Evolutionary conservation across 352 stramenopile genomes (phyloP).

Genomic region (Phytophthora ohioensis): DNA sequence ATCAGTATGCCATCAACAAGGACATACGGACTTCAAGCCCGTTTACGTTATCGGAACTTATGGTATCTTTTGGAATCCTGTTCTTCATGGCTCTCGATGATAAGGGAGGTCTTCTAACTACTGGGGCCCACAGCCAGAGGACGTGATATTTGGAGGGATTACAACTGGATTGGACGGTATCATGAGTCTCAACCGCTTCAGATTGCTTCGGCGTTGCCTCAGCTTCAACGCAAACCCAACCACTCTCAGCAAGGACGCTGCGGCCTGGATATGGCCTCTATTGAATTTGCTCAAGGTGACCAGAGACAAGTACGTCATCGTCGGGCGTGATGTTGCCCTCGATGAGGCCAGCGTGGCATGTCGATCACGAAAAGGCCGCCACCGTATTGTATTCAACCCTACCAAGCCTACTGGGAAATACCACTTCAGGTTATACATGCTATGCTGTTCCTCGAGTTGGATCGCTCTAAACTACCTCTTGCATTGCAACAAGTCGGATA

Average conservation of each 20-base stretch:
- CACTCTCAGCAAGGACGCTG: neutral
- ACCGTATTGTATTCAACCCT: slow-evolving; percentile 11
- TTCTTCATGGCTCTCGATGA: slow-evolving; percentile 9
- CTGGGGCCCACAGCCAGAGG: neutral
- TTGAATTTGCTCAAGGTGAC: slow-evolving; percentile 13
- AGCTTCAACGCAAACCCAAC: neutral
- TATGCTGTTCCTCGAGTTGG: slow-evolving; percentile 41
- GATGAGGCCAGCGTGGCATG: slow-evolving; percentile 38
- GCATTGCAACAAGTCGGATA: slow-evolving; percentile 30
- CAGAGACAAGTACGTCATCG: slow-evolving; percentile 10
- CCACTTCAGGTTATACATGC: slow-evolving; percentile 33
- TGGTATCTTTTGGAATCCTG: slow-evolving; percentile 4
- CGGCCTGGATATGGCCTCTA: slow-evolving; percentile 11
- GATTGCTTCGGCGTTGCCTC: neutral
- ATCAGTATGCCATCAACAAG: neutral
- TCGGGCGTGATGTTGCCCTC: slow-evolving; percentile 36
- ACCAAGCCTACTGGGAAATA: slow-evolving; percentile 21
- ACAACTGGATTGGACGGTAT: neutral
- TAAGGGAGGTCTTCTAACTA: neutral
- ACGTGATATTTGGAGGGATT: neutral
- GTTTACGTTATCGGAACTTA: neutral
- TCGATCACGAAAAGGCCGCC: slow-evolving; percentile 4
- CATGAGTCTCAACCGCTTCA: neutral
- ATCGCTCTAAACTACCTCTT: slow-evolving; percentile 36
- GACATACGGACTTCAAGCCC: neutral